Evolutionary conservation across 805 yeast genomes (phyloP), one percentile per base, ranked within the genome.

Genomic region (Wickerhamomyces xylosicus): DNA sequence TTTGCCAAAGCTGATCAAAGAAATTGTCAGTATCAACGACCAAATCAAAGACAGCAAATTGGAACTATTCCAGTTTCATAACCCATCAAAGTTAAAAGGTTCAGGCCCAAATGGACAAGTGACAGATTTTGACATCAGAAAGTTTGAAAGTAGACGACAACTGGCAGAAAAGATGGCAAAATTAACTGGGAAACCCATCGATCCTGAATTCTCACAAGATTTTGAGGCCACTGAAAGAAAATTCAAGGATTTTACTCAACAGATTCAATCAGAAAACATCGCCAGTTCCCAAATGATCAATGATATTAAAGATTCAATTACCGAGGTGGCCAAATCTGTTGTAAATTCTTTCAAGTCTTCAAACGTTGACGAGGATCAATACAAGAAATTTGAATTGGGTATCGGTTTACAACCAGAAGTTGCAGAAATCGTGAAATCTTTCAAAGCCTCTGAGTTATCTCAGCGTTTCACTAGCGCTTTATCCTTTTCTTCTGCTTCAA

Each of bases 101-200:
- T 75, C 90, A 8, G 97, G 97, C 2, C 81, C 86, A 31, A 76
- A 81, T 52, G 97, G 97, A 10, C 76, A 77, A 46, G 71, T 86
- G 9, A 87, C 96, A 3, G 95, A 85, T 19, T 61, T 73, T 7
- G 97, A 89, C 54, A 72, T 83, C 42, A 72, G 82, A 41, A 82
- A 83, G 50, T 89, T 89, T 34, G 79, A 74, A 48, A 77, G 85
- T 33, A 80, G 83, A 54, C 89, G 89, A 31, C 61, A 78, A 41
- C 66, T 92, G 48, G 78, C 79, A 45, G 81, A 86, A 28, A 73
- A 95, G 45, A 87, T 90, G 95, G 94, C 95, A 18, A 85, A 90
- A 13, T 68, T 90, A 49, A 89, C 97, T 0, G 96, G 96, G 1
- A 81, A 78, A 50, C 66, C 75, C 13, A 59, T 71, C 6, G 67